Conservation (phyloP, 140 eudicot genomes). For the Cichorium intybus region DNA sequence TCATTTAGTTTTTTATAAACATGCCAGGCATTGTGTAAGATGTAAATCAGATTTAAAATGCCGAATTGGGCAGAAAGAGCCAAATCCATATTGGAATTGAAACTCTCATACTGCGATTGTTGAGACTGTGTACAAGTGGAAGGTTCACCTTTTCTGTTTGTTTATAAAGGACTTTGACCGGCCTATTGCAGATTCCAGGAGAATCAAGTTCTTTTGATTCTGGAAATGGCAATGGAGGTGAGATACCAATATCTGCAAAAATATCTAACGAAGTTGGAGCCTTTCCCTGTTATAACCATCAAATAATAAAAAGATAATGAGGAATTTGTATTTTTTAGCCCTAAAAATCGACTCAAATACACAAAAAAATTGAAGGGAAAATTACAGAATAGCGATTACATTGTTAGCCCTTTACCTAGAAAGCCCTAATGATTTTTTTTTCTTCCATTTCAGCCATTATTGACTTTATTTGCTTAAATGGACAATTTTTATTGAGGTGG, state of each 20-base stretch:
- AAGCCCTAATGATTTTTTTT: not conserved
- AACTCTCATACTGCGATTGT: too few relatives aligned
- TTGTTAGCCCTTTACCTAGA: not conserved
- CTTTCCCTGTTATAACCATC: conserved; percentile 51
- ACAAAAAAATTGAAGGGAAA: not conserved
- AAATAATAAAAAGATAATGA: conserved; percentile 5
- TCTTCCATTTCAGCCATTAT: too few relatives aligned
- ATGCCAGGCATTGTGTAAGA: not conserved
- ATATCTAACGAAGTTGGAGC: conserved; percentile 40
- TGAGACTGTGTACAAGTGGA: not conserved
- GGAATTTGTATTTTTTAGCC: conserved; percentile 4
- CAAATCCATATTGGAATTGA: too few relatives aligned
- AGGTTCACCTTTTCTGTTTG: conserved; percentile 61
- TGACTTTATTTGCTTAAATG: too few relatives aligned
- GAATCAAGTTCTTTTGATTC: conserved; percentile 65
- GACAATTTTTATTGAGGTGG: too few relatives aligned
- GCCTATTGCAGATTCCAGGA: conserved; percentile 71
- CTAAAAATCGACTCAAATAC: conserved; percentile 2
- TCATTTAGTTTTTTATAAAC: not conserved
- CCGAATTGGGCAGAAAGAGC: too few relatives aligned
- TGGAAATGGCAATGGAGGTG: conserved; percentile 63
- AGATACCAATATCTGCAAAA: conserved; percentile 50
- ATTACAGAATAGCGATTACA: not conserved
- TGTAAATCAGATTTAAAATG: too few relatives aligned
- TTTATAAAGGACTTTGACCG: conserved; percentile 54